Conservation (phyloP, 768 basidiomycete genomes). For the Boletales sp. region DNA sequence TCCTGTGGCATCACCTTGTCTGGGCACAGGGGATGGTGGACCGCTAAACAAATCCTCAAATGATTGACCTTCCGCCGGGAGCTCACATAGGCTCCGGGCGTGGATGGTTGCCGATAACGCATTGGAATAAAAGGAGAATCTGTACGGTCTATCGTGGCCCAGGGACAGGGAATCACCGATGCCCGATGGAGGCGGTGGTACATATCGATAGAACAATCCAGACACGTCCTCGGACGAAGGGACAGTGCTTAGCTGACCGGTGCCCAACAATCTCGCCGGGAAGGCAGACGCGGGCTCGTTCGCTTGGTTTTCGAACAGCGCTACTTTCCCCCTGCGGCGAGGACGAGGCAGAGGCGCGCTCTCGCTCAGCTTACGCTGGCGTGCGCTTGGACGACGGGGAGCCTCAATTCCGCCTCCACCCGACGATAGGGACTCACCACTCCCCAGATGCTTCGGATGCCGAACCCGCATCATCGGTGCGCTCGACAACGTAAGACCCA, state of each 20-base stretch:
- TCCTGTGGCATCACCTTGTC: constrained; percentile 6
- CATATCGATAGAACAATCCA: constrained; percentile 11
- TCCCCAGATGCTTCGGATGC: constrained; percentile 9
- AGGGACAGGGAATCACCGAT: constrained; percentile 40
- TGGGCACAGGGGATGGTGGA: constrained; percentile 22
- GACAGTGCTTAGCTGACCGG: constrained; percentile 35
- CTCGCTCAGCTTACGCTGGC: constrained; percentile 86
- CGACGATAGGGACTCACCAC: neutral
- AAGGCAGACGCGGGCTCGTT: constrained; percentile 50
- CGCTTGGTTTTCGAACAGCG: constrained; percentile 71
- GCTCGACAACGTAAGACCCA: constrained; percentile 54
- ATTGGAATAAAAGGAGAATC: constrained; percentile 99
- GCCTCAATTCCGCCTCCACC: constrained; percentile 8
- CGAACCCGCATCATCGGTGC: constrained; percentile 18
- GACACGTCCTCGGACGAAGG: constrained; percentile 42
- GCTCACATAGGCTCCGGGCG: constrained; percentile 85
- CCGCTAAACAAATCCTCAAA: constrained; percentile 89
- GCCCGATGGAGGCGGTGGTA: constrained; percentile 5
- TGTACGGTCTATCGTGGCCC: constrained; percentile 85
- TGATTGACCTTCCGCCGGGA: constrained; percentile 89
- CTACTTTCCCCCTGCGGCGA: constrained; percentile 77
- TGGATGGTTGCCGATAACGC: constrained; percentile 90
- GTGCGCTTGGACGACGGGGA: constrained; percentile 34
- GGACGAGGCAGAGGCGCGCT: constrained; percentile 67
- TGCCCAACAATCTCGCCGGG: constrained; percentile 32